Evolutionary conservation across 306 rosid genomes (phyloP), one percentile per base, ranked within the genome.

Genomic region (Prunus padus): DNA sequence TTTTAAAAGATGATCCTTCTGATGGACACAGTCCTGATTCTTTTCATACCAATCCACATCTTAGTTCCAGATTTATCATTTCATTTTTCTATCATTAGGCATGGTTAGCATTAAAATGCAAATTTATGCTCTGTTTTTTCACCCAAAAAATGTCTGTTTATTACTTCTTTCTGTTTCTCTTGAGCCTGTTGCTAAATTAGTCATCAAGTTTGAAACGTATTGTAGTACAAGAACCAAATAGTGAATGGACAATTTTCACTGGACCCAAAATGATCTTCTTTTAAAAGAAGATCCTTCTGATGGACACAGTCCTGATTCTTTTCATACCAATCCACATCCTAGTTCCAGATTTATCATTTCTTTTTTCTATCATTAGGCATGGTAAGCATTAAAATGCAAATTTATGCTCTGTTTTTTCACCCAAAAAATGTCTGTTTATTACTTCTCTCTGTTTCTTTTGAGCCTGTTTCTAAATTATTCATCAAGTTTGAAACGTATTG

Each of bases 211-310:
- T 75, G 83, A 77, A 59, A 70, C 71, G 46, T 74, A 33, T 63
- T 85, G 90, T 93, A 96, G 99, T 98, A 96, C 72, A 96, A 96
- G 80, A 96, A 86, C 86, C 88, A 87, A 82, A 78, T 92, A 81
- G 99, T 96, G 75, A 96, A 59, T 67, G 64, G 73, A 23, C 42
- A 37, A 37, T 37, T 37, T 26, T 5, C 3, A 20, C 18, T 72
- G 67, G 15, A 46, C 15, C 51, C 16, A 46, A 46, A 46, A 37
- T 37, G 42, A 37, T 37, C 42, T 13, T 4, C 11, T 20, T 47
- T 26, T 47, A 44, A 69, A 16, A 57, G 40, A 25, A 14, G 42
- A 4, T 22, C 22, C 55, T 16, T 7, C 2, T 45, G 42, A 14
- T 67, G 30, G 42, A 25, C 3, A 37, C 15, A n/a, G 40, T 45